Evolutionary conservation across 352 stramenopile genomes (phyloP).

Genomic region (Globisporangium mamillatum): DNA sequence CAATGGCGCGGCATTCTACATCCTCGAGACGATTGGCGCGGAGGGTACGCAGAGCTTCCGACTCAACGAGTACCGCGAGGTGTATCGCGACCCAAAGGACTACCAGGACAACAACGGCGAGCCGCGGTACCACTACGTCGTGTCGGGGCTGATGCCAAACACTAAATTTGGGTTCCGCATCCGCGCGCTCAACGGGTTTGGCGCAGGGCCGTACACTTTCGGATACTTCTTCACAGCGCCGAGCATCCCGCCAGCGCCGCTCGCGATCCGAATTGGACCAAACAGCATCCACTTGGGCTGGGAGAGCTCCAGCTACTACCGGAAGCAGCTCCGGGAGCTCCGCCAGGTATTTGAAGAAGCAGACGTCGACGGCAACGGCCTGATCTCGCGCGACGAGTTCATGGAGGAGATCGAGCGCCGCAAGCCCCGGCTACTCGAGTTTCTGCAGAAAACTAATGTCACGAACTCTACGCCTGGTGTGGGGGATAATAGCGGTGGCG

Average conservation of each 20-base stretch:
- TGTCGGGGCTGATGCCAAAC: conserved; percentile 69
- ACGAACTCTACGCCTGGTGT: neutral
- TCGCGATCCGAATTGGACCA: conserved; percentile 56
- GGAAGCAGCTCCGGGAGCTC: conserved; percentile 65
- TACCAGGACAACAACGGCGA: conserved; percentile 78
- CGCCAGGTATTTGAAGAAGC: conserved; percentile 79
- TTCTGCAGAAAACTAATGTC: conserved; percentile 61
- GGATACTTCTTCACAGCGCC: conserved; percentile 84
- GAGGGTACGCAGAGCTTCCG: conserved; percentile 68
- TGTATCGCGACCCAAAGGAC: conserved; percentile 87
- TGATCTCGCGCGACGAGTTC: conserved; percentile 81
- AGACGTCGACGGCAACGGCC: conserved; percentile 66
- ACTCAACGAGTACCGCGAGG: conserved; percentile 70
- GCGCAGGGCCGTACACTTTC: conserved; percentile 82
- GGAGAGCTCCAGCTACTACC: conserved; percentile 70
- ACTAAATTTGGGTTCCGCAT: conserved; percentile 90
- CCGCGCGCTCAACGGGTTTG: conserved; percentile 90
- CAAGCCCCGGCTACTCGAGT: conserved; percentile 70
- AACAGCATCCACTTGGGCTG: conserved; percentile 79
- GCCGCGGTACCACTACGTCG: conserved; percentile 71
- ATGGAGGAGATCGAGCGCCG: conserved; percentile 83
- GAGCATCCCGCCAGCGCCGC: conserved; percentile 55
- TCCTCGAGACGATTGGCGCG: conserved; percentile 74
- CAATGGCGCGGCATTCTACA: conserved; percentile 80
- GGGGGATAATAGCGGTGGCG: neutral